Conservation (phyloP, 129 eudicot genomes). For the Arctium lappa region DNA sequence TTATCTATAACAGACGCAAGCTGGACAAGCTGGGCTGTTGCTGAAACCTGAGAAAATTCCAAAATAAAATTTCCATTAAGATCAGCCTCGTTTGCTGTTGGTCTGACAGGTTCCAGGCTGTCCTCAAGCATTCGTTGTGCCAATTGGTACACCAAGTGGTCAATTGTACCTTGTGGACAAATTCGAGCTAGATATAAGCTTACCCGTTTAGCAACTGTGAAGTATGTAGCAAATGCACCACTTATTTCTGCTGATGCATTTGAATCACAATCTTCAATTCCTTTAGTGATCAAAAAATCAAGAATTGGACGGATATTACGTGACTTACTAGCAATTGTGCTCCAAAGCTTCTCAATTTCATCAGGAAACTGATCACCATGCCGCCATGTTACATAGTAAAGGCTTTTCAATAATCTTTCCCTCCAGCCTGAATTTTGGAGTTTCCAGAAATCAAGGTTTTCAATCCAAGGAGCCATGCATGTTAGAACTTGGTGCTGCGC, state of each 20-base stretch:
- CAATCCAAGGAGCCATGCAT: slow-evolving; percentile 60
- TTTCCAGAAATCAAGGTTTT: slow-evolving; percentile 52
- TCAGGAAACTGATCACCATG: slow-evolving; percentile 85
- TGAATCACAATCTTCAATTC: slow-evolving; percentile 95
- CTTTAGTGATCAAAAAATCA: slow-evolving; percentile 86
- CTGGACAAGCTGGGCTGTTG: slow-evolving; percentile 56
- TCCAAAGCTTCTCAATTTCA: slow-evolving; percentile 61
- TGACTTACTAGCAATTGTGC: slow-evolving; percentile 50
- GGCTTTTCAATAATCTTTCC: slow-evolving; percentile 70
- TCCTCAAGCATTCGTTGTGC: slow-evolving; percentile 95
- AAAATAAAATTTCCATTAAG: slow-evolving; percentile 46
- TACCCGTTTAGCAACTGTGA: slow-evolving; percentile 88
- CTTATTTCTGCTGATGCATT: slow-evolving; percentile 92
- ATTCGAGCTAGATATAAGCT: slow-evolving; percentile 87
- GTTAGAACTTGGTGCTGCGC: slow-evolving; percentile 59
- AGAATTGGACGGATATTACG: slow-evolving; percentile 55
- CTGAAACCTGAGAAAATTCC: slow-evolving; percentile 81
- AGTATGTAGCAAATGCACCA: slow-evolving; percentile 93
- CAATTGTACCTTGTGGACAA: slow-evolving; percentile 89
- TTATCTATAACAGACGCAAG: slow-evolving; percentile 62
- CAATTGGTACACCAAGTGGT: slow-evolving; percentile 87
- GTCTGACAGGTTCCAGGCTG: slow-evolving; percentile 59
- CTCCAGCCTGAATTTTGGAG: slow-evolving; percentile 49
- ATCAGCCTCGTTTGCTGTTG: slow-evolving; percentile 47
- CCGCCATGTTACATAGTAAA: slow-evolving; percentile 93